These are phyloP conservation scores for Hylodesmum podocarpum DNA, from an alignment of 306 rosid genomes.

Conservation along the genomic window DNA sequence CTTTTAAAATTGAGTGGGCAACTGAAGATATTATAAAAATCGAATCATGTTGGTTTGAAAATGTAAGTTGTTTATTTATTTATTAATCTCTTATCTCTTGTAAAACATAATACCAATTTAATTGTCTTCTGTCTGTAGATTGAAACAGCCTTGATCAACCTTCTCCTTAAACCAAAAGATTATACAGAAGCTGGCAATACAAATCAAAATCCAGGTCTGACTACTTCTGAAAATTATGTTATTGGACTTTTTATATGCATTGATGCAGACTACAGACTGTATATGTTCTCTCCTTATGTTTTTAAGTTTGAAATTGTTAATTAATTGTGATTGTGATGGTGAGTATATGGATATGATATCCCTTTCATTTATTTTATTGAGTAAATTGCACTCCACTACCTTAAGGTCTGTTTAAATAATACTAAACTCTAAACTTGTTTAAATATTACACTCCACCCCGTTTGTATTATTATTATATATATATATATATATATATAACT, in stretches of 20 bases:
- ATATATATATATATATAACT: no score
- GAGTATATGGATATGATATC: neutral
- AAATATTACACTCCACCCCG: no score
- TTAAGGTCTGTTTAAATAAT: no score
- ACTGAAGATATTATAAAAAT: conserved; percentile 45
- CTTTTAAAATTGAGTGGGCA: conserved; percentile 50
- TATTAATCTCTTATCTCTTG: neutral
- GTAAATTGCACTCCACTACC: no score
- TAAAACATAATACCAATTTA: conserved; percentile 29
- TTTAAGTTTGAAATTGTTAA: neutral
- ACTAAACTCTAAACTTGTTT: no score
- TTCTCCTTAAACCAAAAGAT: conserved; percentile 45
- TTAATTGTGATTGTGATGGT: neutral
- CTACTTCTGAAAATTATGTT: conserved; percentile 16
- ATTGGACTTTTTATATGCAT: neutral
- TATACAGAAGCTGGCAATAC: conserved; percentile 42
- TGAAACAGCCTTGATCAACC: conserved; percentile 51
- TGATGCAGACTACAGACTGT: neutral
- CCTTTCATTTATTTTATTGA: neutral
- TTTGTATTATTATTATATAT: no score
- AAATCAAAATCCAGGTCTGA: conserved; percentile 55
- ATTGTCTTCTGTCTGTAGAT: conserved; percentile 47
- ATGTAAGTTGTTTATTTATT: conserved; percentile 35
- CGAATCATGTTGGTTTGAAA: conserved; percentile 53
- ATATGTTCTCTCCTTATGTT: neutral